Evolutionary conservation across 2,329 filamentous ascomycete genomes (phyloP), one percentile per base, ranked within the genome.

Genomic region (Alternaria gansuensis): DNA sequence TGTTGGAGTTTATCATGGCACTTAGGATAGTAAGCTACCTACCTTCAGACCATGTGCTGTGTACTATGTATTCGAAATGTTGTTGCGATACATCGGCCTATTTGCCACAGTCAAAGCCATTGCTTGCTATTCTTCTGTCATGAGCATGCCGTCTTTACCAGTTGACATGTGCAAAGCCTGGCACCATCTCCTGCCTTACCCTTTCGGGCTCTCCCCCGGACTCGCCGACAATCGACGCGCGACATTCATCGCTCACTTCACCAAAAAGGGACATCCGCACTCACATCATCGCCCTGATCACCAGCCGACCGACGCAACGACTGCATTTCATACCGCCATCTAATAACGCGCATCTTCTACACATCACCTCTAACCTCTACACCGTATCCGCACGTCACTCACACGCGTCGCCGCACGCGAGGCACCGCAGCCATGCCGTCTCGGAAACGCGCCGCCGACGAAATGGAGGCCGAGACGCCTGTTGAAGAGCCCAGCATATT

Each of bases 381-480:
- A 17, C 17, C 37, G 13, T 26, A 21, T 31, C 23, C 49, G 36
- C 40, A 44, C 49, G 44, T 34, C 39, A 44, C 41, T 59, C 55
- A 51, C 63, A 76, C 75, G 73, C 75, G 73, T 75, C 72, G 73
- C 68, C 70, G 56, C 65, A 57, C 54, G 65, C 68, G 66, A 70
- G 67, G 67, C 63, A 60, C 64, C 61, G 45, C 58, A 66, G 69
- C 57, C 62, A 78, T 78, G 76, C 72, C 70, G 39, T 70, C 77
- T 33, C 67, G 76, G 61, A 79, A 79, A 68, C 76, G 77, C 63
- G 73, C 61, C 39, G 67, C 82, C 72, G 83, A 83, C 69, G 84
- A 86, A 73, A 82, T 82, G 76, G 85, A 85, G 73, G 79, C 80
- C 66, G 79, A 83, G 45, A 76, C 81, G 61, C 78, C 79, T 61